Base-by-base conservation (phyloP, 208 protist genomes). In the Trypanosoma cruzi region DNA sequence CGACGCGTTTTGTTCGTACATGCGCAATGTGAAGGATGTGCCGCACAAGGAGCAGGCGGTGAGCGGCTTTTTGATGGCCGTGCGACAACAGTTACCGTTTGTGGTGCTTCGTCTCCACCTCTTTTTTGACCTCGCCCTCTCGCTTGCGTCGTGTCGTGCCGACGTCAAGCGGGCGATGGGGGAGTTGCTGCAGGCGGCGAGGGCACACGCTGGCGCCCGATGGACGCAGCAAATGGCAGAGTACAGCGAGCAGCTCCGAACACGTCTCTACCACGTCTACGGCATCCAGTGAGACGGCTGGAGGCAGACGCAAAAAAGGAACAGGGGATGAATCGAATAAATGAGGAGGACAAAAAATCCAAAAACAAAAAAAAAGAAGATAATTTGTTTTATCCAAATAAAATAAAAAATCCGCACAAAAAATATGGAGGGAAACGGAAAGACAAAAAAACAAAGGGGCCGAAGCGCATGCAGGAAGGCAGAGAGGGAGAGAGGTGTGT, bases 121-220 rank as follows among this genome's bases (percentile, higher is more conserved):
- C 22, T 93, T 95, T 52, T 85, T 89, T 48, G 89, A 95, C 57
- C 76, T 95, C 26, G 86, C 82, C 13, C 75, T 81, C 54, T 76
- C 80, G 10, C 54, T 86, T 4, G 65, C 71, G 2, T 61, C 68
- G 40, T 81, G 80, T 29, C 40, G 40, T 2, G 52, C 75, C 0
- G 89, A 95, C 28, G 60, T 78, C 7, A 76, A 82, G 54, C 80
- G 81, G 26, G 78, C 71, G 20, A 81, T 91, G 18, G 72, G 73
- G 37, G 72, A 85, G 13, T 5, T 95, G 8, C 74, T 95, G 26
- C 16, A 34, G 2, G 57, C 68, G 16, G 84, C 77, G 20, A 78
- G 82, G 29, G 32, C 42, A 18, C 50, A 73, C 32, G 80, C 73
- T 36, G 80, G 71, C 0, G 40, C 68, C 13, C 59, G 26, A 36